A percentile compares a stretch with the other conserved stretches of the same genome.
Conservation (phyloP, 192 early-diverging fungal genomes). For the Coemansia sp. region DNA sequence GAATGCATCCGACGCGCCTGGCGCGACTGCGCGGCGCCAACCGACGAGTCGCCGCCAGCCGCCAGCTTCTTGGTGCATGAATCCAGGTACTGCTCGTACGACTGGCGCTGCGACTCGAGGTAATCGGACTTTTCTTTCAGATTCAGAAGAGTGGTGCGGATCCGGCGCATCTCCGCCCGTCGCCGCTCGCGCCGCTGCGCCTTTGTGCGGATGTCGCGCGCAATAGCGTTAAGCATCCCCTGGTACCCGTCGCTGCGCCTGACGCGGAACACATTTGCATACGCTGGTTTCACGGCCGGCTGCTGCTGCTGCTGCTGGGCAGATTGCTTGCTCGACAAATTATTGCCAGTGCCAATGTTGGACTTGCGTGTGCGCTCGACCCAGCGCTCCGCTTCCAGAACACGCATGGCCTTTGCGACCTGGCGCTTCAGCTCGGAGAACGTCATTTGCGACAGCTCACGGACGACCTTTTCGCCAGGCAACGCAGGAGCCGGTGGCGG, state of each 20-base stretch:
- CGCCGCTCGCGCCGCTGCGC: slow-evolving; percentile 79
- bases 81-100: slow-evolving; percentile 91
- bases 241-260: slow-evolving; percentile 82
- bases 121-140: slow-evolving; percentile 84
- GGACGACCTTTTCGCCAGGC: slow-evolving; percentile 53
- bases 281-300: slow-evolving; percentile 39
- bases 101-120: slow-evolving; percentile 85
- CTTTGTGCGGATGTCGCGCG: slow-evolving; percentile 91
- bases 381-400: slow-evolving; percentile 75
- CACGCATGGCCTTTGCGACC: slow-evolving; percentile 79
- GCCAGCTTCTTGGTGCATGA: slow-evolving; percentile 86
- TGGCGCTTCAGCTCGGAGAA: slow-evolving; percentile 82
- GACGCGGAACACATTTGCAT: slow-evolving; percentile 54
- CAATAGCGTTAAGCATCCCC: slow-evolving; percentile 91
- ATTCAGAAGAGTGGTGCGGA: slow-evolving; percentile 79
- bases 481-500: slow-evolving; percentile 46
- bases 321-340: neutral
- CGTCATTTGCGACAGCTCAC: slow-evolving; percentile 63
- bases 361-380: slow-evolving; percentile 62
- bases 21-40: slow-evolving; percentile 61
- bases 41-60: slow-evolving; percentile 54
- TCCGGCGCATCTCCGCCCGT: slow-evolving; percentile 69
- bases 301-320: slow-evolving; percentile 5
- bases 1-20: slow-evolving; percentile 54
- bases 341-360: slow-evolving; percentile 54